Evolutionary conservation across 2,329 filamentous ascomycete genomes (phyloP).

Genomic region (Immersiporthe knoxdaviesiana): DNA sequence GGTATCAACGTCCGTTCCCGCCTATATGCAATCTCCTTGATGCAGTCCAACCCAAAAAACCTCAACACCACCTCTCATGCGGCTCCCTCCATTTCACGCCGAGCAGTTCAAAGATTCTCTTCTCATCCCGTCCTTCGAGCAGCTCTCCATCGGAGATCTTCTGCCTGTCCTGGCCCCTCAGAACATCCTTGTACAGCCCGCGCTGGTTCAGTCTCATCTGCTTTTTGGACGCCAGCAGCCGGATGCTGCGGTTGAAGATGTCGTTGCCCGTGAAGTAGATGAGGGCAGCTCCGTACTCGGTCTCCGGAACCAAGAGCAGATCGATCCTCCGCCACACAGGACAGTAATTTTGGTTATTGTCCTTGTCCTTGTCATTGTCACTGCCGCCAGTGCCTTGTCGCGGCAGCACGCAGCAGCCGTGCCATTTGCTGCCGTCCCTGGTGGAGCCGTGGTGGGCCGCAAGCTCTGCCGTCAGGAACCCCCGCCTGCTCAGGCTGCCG

Average conservation of each 20-base stretch:
- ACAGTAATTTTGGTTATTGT: slow-evolving; percentile 37
- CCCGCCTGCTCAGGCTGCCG: slow-evolving; percentile 57
- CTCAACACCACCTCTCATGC: slow-evolving; percentile 74
- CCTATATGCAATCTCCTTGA: neutral
- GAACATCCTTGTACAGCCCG: slow-evolving; percentile 74
- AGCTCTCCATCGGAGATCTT: slow-evolving; percentile 70
- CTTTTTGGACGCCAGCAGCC: slow-evolving; percentile 75
- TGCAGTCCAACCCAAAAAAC: neutral
- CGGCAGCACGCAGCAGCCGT: slow-evolving; percentile 79
- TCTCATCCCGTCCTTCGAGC: slow-evolving; percentile 76
- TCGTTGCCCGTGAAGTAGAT: slow-evolving; percentile 98
- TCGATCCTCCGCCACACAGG: slow-evolving; percentile 80
- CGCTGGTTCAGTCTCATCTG: slow-evolving; percentile 84
- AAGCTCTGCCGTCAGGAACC: slow-evolving; percentile 72
- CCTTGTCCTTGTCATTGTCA: slow-evolving; percentile 35
- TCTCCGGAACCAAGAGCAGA: slow-evolving; percentile 78
- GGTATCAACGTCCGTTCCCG: slow-evolving; percentile 7
- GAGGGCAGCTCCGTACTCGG: slow-evolving; percentile 79
- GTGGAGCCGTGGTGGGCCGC: slow-evolving; percentile 55
- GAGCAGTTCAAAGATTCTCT: slow-evolving; percentile 77
- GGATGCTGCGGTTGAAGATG: slow-evolving; percentile 87
- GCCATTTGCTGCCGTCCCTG: slow-evolving; percentile 73
- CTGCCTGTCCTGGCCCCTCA: slow-evolving; percentile 58
- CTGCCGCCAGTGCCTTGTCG: slow-evolving; percentile 36
- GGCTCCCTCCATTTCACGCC: slow-evolving; percentile 85